Base-by-base conservation (phyloP, 805 yeast species). In the Yamadazyma akitaensis region DNA sequence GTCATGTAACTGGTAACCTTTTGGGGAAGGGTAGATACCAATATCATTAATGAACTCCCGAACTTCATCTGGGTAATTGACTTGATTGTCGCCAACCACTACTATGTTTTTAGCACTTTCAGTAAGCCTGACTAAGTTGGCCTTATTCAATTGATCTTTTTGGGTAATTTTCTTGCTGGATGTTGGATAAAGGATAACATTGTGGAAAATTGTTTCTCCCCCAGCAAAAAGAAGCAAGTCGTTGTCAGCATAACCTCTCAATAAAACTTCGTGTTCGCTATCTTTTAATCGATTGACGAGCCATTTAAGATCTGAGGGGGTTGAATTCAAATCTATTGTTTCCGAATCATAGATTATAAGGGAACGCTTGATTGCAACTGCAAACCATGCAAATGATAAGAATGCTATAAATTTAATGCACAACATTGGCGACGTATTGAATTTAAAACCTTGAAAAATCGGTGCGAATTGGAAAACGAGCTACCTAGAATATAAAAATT, bases 1-100 rank as follows among this genome's bases (percentile, higher is more conserved):
- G 63, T 90, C 96, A 7, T 75, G 63, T 37, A 85, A 68, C 44
- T 70, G 63, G 62, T 79, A 82, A 42, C 81, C 84, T 60, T 81
- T 85, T 48, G 96, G 95, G 41, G 94, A 78, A 48, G 97, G 87
- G 57, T 73, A 79, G 43, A 94, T 82, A 28, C 97, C 99, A 53
- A 91, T 67, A 61, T 91, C 89, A 57, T 82, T 80, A 53, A 88
- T 76, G 57, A 85, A 84, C 2, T 77, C 68, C 50, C 88, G 80
- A 30, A 85, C 66, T 18, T 61, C 65, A 14, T 70, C 75, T 5
- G 75, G 75, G 42, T 64, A 53, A 3, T 62, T 58, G 3, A 59
- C 46, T 25, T 54, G 35, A 9, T 51, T 48, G 16, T 84, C 78
- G 21, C 85, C 88, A 12, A 88, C 70, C 12, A 83, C 78, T 14